Conservation (phyloP, 1,139 yeast species). For the Pichia sp. region DNA sequence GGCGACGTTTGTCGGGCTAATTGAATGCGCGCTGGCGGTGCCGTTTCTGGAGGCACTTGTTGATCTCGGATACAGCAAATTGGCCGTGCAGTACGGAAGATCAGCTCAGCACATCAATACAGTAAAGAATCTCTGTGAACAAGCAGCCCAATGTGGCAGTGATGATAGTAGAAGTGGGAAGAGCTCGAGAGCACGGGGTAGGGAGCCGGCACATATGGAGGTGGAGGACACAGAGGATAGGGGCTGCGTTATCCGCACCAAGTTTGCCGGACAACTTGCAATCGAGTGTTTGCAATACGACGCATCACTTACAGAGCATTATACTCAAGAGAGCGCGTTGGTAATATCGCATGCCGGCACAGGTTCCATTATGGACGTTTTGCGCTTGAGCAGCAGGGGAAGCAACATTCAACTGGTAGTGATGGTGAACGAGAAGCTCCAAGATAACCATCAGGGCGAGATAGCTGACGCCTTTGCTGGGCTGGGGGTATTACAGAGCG, state of each 20-base stretch:
- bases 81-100: constrained; percentile 69
- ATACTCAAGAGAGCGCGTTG: constrained; percentile 24
- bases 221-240: no score
- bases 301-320: constrained; percentile 31
- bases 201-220: no score
- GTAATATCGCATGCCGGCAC: constrained; percentile 92
- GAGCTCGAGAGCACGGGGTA: no score
- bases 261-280: no score
- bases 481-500: constrained; percentile 28
- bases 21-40: constrained; percentile 33
- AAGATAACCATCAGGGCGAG: constrained; percentile 86
- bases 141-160: no score
- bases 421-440: constrained; percentile 58
- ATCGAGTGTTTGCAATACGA: constrained; percentile 46
- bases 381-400: constrained; percentile 35
- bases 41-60: constrained; percentile 33
- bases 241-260: no score
- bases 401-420: constrained; percentile 39
- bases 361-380: constrained; percentile 79
- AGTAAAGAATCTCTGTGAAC: no score
- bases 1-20: constrained; percentile 58
- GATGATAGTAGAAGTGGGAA: no score
- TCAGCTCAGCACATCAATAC: no score
- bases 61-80: constrained; percentile 13
- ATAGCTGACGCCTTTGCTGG: constrained; percentile 54